These are phyloP conservation scores for Saccharomyces hybrid DNA, from an alignment of 1,139 yeast genomes.

Conservation along the genomic window DNA sequence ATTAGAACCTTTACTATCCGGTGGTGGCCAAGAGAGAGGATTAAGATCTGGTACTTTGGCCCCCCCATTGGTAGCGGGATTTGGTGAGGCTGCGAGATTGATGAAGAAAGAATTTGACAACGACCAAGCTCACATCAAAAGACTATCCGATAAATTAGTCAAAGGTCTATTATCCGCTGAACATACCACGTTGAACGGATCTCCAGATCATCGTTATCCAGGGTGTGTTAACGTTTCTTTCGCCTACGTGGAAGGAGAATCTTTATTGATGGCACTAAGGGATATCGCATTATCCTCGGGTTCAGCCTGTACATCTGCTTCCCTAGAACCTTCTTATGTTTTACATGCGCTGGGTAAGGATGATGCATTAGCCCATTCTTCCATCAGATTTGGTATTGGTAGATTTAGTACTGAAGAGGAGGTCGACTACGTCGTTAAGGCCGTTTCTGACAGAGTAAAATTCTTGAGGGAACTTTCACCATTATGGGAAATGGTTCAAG, in stretches of 20 bases:
- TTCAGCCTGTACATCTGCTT: slow-evolving; percentile 98
- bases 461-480: slow-evolving; percentile 91
- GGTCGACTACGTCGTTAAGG: slow-evolving; percentile 84
- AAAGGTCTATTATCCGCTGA: slow-evolving; percentile 72
- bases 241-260: slow-evolving; percentile 97
- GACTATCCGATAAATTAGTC: slow-evolving; percentile 64
- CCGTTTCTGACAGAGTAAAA: slow-evolving; percentile 82
- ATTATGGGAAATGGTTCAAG: slow-evolving; percentile 98
- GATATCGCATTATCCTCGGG: slow-evolving; percentile 96
- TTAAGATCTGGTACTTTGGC: slow-evolving; percentile 94
- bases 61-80: slow-evolving; percentile 90
- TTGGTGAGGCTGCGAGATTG: slow-evolving; percentile 94
- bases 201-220: slow-evolving; percentile 60
- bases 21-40: slow-evolving; percentile 99
- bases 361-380: slow-evolving; percentile 96
- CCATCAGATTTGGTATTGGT: slow-evolving; percentile 95
- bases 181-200: slow-evolving; percentile 87
- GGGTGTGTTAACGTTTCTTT: slow-evolving; percentile 96
- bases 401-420: slow-evolving; percentile 95
- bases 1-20: slow-evolving; percentile 87
- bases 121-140: slow-evolving; percentile 63
- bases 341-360: slow-evolving; percentile 96
- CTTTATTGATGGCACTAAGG: slow-evolving; percentile 91
- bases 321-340: slow-evolving; percentile 94
- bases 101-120: slow-evolving; percentile 65